Conservation (phyloP, 2,329 filamentous ascomycete species). For the Hymenoscyphus linearis region DNA sequence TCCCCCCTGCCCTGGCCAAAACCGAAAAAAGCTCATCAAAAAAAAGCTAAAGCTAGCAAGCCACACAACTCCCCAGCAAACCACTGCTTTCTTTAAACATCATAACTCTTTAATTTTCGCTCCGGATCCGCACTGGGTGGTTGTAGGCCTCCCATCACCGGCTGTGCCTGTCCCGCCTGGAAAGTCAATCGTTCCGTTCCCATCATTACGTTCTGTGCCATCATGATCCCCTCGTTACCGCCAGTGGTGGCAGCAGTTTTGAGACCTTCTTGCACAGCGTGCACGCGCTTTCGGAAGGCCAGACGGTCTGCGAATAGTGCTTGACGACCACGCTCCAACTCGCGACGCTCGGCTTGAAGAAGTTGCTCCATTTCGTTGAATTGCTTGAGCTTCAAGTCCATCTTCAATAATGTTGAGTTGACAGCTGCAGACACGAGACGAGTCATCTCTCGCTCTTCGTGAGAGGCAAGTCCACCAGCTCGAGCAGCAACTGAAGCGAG, state of each 20-base stretch:
- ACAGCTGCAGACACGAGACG: constrained; percentile 86
- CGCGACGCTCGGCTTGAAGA: constrained; percentile 83
- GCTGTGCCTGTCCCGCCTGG: constrained; percentile 37
- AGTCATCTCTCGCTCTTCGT: constrained; percentile 96
- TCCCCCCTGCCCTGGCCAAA: background rate
- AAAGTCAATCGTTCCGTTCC: constrained; percentile 46
- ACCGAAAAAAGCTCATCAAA: background rate
- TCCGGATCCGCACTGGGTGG: constrained; percentile 49
- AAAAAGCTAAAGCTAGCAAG: background rate
- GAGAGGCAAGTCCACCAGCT: constrained; percentile 81
- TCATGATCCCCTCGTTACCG: constrained; percentile 32
- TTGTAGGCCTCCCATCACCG: constrained; percentile 40
- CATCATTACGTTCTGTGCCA: constrained; percentile 32
- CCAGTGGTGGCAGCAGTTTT: constrained; percentile 41
- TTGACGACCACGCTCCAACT: constrained; percentile 86
- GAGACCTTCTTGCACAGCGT: constrained; percentile 75
- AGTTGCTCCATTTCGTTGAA: constrained; percentile 95
- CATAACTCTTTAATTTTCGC: constrained; percentile 42
- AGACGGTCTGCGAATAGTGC: constrained; percentile 91
- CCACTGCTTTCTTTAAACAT: constrained; percentile 28
- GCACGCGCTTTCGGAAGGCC: constrained; percentile 80
- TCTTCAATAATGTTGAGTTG: constrained; percentile 90
- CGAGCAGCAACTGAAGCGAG: constrained; percentile 83
- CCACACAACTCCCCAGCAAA: background rate
- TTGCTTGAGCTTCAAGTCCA: constrained; percentile 91